Base-by-base conservation (phyloP, 805 yeast genomes). In the Schwanniomyces sp. region DNA sequence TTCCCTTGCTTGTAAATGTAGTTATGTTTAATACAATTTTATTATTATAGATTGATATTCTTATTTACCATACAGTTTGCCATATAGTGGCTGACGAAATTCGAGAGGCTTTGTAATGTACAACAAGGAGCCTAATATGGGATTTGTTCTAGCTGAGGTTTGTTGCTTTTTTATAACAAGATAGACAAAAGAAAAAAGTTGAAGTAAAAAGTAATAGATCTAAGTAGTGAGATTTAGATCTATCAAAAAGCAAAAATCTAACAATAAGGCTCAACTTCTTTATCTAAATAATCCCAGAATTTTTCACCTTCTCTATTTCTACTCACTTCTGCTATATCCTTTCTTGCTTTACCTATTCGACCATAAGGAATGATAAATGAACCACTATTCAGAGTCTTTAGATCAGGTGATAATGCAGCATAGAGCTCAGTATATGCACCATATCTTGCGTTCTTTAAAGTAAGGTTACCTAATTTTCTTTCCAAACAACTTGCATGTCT, bases 391-490 rank as follows among this genome's bases (percentile, higher is more conserved):
- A 52, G 52, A 2, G 59, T 11, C 1, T 69, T 65, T 14, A 76
- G 50, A 7, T 63, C 59, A 5, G 80, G 79, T 21, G 58, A 53
- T 44, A 77, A 59, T 0, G 75, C 75, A 2, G 73, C 79, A 51
- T 58, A 75, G 14, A 75, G 56, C 50, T 72, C 79, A 9, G 80
- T 57, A 46, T 70, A 66, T 1, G 81, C 76, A 12, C 82, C 83
- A 38, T 65, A 65, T 34, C 53, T 52, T 5, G 66, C 45, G 7
- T 57, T 56, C 40, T 58, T 37, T 18, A 62, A 52, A 10, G 55
- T 54, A 18, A 55, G 48, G n/a, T 32, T 17, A 14, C 51, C 37
- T 7, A 48, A 21, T 27, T 8, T 44, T 5, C 55, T 48, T 50
- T 57, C 55, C 38, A 44, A 25, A 12, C n/a, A 11, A 4, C 45